Evolutionary conservation across 495 filamentous ascomycete species (phyloP).

Genomic region (Staphylotrichum tortipilum): DNA sequence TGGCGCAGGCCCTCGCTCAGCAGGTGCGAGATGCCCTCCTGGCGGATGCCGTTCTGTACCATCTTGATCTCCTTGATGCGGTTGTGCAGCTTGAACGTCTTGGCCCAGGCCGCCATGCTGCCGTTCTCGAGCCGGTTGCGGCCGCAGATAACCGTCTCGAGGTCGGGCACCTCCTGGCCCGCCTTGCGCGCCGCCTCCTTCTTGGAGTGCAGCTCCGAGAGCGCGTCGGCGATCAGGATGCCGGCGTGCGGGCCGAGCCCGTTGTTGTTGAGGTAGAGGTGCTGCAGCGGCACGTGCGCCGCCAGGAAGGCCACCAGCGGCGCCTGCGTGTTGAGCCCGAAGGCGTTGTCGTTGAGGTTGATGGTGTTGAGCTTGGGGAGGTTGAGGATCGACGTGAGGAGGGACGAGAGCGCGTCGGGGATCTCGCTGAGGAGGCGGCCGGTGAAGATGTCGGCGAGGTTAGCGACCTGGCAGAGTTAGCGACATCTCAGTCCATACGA

Average conservation of each 20-base stretch:
- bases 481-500: too few species aligned
- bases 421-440: slow-evolving; percentile 89
- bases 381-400: slow-evolving; percentile 77
- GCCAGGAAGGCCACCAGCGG: slow-evolving; percentile 80
- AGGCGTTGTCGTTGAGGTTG: slow-evolving; percentile 95
- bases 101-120: slow-evolving; percentile 90
- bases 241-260: slow-evolving; percentile 91
- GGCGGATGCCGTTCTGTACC: slow-evolving; percentile 96
- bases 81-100: slow-evolving; percentile 69
- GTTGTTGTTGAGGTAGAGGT: slow-evolving; percentile 95
- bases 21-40: slow-evolving; percentile 76
- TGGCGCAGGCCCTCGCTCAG: slow-evolving; percentile 67
- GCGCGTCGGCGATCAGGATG: slow-evolving; percentile 70
- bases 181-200: slow-evolving; percentile 64
- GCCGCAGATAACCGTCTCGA: slow-evolving; percentile 93
- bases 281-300: slow-evolving; percentile 74
- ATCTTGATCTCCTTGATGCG: slow-evolving; percentile 82
- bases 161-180: slow-evolving; percentile 60
- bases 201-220: slow-evolving; percentile 64
- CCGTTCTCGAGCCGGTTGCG: slow-evolving; percentile 93
- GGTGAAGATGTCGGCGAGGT: slow-evolving; percentile 96
- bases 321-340: slow-evolving; percentile 83
- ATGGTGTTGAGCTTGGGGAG: slow-evolving; percentile 78
- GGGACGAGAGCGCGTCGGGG: slow-evolving; percentile 73
- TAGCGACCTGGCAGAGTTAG: slow-evolving; percentile 52